Conservation (phyloP, 1,139 yeast genomes). For the Yamadazyma atlantica region DNA sequence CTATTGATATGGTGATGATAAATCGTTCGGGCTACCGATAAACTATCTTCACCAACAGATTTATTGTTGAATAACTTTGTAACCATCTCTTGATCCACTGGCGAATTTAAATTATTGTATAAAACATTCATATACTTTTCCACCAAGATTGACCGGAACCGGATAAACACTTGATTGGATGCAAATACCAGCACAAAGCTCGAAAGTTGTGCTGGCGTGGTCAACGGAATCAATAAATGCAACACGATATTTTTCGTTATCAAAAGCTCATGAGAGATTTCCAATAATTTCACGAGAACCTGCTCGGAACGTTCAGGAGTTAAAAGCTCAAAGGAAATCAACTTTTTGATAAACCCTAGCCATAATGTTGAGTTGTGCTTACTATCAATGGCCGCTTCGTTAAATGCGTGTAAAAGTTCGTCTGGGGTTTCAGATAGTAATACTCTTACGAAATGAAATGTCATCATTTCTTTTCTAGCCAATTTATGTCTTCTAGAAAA, state of each 20-base stretch:
- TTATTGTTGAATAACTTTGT: too few species aligned
- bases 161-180: neutral
- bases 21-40: constrained; percentile 2
- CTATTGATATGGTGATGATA: constrained; percentile 21
- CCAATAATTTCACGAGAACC: constrained; percentile 26
- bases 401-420: constrained; percentile 31
- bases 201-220: constrained; percentile 20
- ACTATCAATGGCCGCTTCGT: constrained; percentile 23
- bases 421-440: constrained; percentile 32
- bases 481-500: constrained; percentile 5
- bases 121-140: constrained; percentile 29
- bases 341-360: constrained; percentile 35
- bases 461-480: constrained; percentile 18
- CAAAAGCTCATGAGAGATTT: constrained; percentile 20
- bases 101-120: constrained; percentile 9
- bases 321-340: constrained; percentile 34
- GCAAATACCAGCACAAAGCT: constrained; percentile 17
- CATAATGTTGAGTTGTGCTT: constrained; percentile 32
- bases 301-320: constrained; percentile 28
- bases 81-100: neutral
- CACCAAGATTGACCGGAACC: constrained; percentile 19
- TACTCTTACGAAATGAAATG: constrained; percentile 27
- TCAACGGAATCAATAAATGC: constrained; percentile 28
- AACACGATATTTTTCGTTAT: constrained; percentile 33
- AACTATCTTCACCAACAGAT: too few species aligned